A percentile compares a stretch with the other conserved stretches of the same genome.
These are phyloP conservation scores for Candida morakotiae DNA, from an alignment of 805 yeast species.

Conservation along the genomic window DNA sequence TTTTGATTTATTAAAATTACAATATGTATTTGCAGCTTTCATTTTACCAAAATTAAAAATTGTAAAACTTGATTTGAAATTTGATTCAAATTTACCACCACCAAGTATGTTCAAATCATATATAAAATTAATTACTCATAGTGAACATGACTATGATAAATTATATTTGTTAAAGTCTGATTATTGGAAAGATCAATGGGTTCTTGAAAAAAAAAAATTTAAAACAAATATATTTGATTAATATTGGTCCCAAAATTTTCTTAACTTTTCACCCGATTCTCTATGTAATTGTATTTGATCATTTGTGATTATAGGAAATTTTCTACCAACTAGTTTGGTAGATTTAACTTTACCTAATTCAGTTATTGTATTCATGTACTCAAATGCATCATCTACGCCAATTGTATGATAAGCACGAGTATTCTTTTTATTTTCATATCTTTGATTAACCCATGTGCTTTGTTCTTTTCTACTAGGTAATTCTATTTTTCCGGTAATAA, in stretches of 20 bases:
- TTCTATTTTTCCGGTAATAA: slow-evolving; percentile 50
- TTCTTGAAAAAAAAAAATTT: not conserved
- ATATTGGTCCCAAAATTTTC: slow-evolving; percentile 18
- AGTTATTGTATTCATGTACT: slow-evolving; percentile 19
- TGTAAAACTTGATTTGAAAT: slow-evolving; percentile 1
- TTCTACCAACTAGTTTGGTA: slow-evolving; percentile 15
- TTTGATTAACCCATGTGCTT: slow-evolving; percentile 36
- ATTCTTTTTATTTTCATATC: slow-evolving; percentile 39
- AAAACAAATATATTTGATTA: not conserved
- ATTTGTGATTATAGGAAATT: slow-evolving; percentile 17
- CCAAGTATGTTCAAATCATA: slow-evolving; percentile 3
- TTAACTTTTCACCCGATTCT: slow-evolving; percentile 14
- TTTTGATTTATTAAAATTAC: slow-evolving; percentile 1
- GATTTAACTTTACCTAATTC: slow-evolving; percentile 18
- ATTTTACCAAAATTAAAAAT: slow-evolving; percentile 1
- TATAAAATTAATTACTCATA: not conserved
- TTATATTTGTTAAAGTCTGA: not conserved
- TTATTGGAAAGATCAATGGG: slow-evolving; percentile 1
- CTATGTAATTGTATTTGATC: slow-evolving; percentile 13
- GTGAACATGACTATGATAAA: not conserved
- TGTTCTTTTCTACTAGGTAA: slow-evolving; percentile 50
- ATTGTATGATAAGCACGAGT: slow-evolving; percentile 33
- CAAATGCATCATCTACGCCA: slow-evolving; percentile 26
- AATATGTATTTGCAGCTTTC: slow-evolving; percentile 4
- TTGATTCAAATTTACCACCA: not conserved